Conservation (phyloP, 345 rosid genomes). For the Reutealis trisperma region DNA sequence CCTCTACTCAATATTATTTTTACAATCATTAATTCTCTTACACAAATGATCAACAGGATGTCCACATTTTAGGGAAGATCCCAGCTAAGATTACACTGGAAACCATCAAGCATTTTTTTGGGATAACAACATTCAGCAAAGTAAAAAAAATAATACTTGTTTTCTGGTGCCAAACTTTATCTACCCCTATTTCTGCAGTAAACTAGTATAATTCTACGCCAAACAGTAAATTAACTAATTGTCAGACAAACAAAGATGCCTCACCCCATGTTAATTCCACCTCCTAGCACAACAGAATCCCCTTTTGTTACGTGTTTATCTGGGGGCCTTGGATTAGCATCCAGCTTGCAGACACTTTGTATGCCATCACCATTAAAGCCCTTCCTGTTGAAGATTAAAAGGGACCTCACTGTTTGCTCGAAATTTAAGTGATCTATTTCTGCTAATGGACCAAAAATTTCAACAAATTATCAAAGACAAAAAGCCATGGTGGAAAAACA, state of each 20-base stretch:
- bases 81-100: too few relatives aligned
- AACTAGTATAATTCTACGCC: background rate
- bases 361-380: constrained; percentile 23
- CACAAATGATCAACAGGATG: too few relatives aligned
- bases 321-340: constrained; percentile 36
- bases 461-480: background rate
- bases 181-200: background rate
- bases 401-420: background rate
- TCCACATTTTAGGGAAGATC: too few relatives aligned
- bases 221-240: background rate
- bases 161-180: too few relatives aligned
- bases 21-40: too few relatives aligned
- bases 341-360: constrained; percentile 32
- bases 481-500: background rate
- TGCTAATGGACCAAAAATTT: background rate
- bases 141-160: too few relatives aligned
- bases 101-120: too few relatives aligned
- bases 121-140: too few relatives aligned
- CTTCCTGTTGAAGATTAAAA: constrained; percentile 33
- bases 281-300: constrained; percentile 39
- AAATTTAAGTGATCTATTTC: background rate
- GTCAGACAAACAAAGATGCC: constrained; percentile 6
- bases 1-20: too few relatives aligned
- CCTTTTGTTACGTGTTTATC: constrained; percentile 39
- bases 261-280: constrained; percentile 37